Base-by-base conservation (phyloP, 352 stramenopile genomes). In the Globisporangium abappressorium region DNA sequence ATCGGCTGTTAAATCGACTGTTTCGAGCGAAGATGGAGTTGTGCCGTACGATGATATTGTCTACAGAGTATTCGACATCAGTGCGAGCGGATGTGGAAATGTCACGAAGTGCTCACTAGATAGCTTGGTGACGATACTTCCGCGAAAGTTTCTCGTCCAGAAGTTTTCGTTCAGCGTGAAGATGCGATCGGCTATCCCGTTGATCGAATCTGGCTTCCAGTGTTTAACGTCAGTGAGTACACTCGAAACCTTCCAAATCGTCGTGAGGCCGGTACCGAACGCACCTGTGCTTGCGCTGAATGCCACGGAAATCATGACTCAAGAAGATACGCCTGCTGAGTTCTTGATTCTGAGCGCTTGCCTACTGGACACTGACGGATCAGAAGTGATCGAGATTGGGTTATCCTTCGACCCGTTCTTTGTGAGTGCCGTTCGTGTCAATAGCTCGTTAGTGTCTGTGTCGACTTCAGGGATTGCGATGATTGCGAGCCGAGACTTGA, bases 361-460 rank as follows among this genome's bases (percentile, higher is more conserved):
- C 0, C 85, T 81, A 1, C 68, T 81, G 0, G 81, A 90, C 26
- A 38, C 26, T 9, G 81, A 86, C 51, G 79, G 78, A 18, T 90
- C 81, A 0, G 79, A 87, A 62, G 66, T 74, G 5, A 78, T 90
- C 30, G 79, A 90, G 57, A 54, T 86, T 11, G 65, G 65, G 2
- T 68, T 76, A 8, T 62, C 47, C 12, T 73, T 84, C 38, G 67
- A 82, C 26, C 74, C 79, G 2, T 28, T 61, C 14, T 79, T 77
- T 15, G 38, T 90, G 0, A 63, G 66, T 5, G 54, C 57, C 22
- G 69, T 88, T 34, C 62, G 53, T 6, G 22, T 88, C 9, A 78
- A 86, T 55, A 71, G 64, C 9, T 57, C 78, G 4, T 28, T 68
- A 1, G 46, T 73, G 8, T n/a, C 51, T 1, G 68, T 71, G 1